phyloP scores from a whole-genome alignment of 306 rosid species.

The Fagus sylvatica region DNA sequence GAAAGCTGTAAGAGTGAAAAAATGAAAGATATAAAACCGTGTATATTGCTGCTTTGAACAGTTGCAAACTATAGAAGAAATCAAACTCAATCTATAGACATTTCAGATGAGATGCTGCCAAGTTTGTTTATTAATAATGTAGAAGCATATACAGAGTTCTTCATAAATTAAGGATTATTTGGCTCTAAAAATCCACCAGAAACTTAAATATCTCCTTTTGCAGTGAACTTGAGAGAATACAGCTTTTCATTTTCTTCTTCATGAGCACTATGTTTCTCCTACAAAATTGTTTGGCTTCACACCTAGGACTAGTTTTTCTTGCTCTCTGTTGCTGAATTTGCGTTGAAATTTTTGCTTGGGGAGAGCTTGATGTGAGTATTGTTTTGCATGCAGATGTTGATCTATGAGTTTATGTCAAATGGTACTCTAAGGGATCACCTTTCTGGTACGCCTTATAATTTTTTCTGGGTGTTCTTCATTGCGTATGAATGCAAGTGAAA shows the following conservation, averaged over 20 bases:
- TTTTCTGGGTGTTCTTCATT: neutral
- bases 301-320: neutral
- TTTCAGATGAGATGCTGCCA: neutral
- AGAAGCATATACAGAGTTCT: neutral
- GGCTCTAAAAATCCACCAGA: neutral
- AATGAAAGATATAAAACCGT: slow-evolving; percentile 6
- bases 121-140: slow-evolving; percentile 6
- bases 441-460: slow-evolving; percentile 56
- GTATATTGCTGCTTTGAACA: neutral
- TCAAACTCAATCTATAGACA: neutral
- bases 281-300: neutral
- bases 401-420: slow-evolving; percentile 87
- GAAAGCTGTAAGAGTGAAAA: neutral
- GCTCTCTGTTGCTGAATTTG: slow-evolving; percentile 13
- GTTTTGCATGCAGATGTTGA: slow-evolving; percentile 81
- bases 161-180: slow-evolving; percentile 5
- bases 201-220: neutral
- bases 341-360: slow-evolving; percentile 22
- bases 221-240: slow-evolving; percentile 8
- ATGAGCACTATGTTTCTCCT: neutral
- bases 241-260: slow-evolving; percentile 1
- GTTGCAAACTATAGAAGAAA: neutral
- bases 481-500: neutral
- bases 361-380: slow-evolving; percentile 10
- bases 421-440: slow-evolving; percentile 92